Evolutionary conservation across 2,329 filamentous ascomycete genomes (phyloP).

Genomic region (Helotiales sp.): DNA sequence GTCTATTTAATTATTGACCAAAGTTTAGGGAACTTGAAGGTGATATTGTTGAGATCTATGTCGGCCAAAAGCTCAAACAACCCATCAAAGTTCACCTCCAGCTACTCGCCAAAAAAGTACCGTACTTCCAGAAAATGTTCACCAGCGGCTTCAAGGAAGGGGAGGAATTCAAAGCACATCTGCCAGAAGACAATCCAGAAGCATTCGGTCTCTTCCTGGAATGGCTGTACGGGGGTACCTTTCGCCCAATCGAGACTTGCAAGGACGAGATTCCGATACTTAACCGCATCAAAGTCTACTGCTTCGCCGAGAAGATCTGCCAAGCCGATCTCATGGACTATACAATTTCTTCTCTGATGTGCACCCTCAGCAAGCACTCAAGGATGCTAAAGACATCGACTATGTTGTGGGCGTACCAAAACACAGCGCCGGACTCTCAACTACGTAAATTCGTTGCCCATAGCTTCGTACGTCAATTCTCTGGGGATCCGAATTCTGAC

Average conservation of each 20-base stretch:
- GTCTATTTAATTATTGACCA: no score
- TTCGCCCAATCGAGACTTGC: not conserved
- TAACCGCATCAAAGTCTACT: not conserved
- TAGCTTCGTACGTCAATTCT: no score
- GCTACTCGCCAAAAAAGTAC: conserved; percentile 7
- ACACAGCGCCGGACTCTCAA: not conserved
- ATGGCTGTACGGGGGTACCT: conserved; percentile 1
- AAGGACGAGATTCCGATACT: not conserved
- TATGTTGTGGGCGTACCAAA: not conserved
- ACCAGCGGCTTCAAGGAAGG: conserved; percentile 8
- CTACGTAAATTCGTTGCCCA: not conserved
- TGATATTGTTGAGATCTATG: conserved; percentile 8
- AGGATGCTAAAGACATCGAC: not conserved
- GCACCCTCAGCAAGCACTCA: not conserved
- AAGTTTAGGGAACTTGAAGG: not conserved
- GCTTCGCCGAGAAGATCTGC: not conserved
- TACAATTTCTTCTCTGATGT: not conserved
- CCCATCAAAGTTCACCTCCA: conserved; percentile 14
- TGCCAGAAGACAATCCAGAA: conserved; percentile 7
- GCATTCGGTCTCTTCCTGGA: not conserved
- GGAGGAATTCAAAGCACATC: not conserved
- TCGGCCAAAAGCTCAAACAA: conserved; percentile 1
- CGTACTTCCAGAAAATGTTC: conserved; percentile 18
- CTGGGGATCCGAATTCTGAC: no score
- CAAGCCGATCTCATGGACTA: not conserved